A percentile compares a stretch with the other conserved stretches of the same genome.
Evolutionary conservation across 1,284 basidiomycete genomes (phyloP).

Genomic region (Cryptococcus sp.): DNA sequence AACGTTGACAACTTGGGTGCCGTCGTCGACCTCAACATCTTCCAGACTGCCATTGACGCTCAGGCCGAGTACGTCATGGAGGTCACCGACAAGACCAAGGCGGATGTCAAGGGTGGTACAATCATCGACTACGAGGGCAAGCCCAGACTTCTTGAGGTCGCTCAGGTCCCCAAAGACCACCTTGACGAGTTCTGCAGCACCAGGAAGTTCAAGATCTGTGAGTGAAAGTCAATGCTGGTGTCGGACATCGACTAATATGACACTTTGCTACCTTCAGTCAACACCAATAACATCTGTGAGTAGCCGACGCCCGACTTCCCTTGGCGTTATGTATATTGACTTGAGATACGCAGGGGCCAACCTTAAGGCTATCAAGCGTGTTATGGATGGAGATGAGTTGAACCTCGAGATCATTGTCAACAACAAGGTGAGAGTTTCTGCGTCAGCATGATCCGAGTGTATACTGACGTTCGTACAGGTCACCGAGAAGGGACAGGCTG

Average conservation of each 20-base stretch:
- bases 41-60: slow-evolving; percentile 84
- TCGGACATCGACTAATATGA: background rate
- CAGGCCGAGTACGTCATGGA: slow-evolving; percentile 95
- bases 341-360: slow-evolving; percentile 76
- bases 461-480: slow-evolving; percentile 60
- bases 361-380: slow-evolving; percentile 86
- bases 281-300: slow-evolving; percentile 75
- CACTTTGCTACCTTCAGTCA: slow-evolving; percentile 24
- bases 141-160: slow-evolving; percentile 94
- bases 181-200: slow-evolving; percentile 95
- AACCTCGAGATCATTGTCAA: slow-evolving; percentile 86
- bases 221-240: slow-evolving; percentile 1
- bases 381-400: slow-evolving; percentile 83
- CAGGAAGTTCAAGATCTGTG: slow-evolving; percentile 71
- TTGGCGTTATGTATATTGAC: background rate
- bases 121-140: slow-evolving; percentile 95
- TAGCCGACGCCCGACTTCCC: background rate
- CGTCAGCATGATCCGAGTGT: background rate
- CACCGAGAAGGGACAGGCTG: slow-evolving; percentile 81
- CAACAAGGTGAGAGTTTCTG: slow-evolving; percentile 67
- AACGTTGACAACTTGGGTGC: slow-evolving; percentile 99
- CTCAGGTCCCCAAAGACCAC: slow-evolving; percentile 97
- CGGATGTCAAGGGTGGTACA: slow-evolving; percentile 99
- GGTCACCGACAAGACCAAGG: slow-evolving; percentile 99
- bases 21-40: slow-evolving; percentile 68